Percentiles rank a stretch among this genome's conserved stretches.
phyloP scores from a whole-genome alignment of 2,329 filamentous ascomycete species.

The Fusarium piperis region DNA sequence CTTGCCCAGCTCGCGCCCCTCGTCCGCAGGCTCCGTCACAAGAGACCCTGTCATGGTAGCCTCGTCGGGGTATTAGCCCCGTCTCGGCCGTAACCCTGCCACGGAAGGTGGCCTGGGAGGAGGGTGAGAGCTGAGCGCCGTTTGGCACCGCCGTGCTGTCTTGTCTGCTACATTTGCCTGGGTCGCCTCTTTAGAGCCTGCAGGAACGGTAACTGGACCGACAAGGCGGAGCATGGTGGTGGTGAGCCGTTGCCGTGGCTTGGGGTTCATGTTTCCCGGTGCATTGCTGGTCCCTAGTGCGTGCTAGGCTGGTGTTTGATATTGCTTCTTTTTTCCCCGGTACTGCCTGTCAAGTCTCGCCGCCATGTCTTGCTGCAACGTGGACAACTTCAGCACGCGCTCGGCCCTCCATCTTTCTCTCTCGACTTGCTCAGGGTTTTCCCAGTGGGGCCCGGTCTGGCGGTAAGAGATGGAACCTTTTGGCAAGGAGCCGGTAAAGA shows the following conservation, averaged over 20 bases:
- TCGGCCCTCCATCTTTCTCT: conserved; percentile 26
- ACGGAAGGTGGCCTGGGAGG: conserved; percentile 39
- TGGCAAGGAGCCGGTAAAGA: conserved; percentile 14
- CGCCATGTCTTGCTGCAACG: conserved; percentile 40
- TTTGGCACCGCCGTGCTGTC: conserved; percentile 7
- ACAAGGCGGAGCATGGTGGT: background rate
- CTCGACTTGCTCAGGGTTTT: conserved; percentile 22
- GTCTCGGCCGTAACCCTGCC: conserved; percentile 43
- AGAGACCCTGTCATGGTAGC: conserved; percentile 37
- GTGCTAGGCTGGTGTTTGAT: conserved; percentile 29
- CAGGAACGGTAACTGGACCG: conserved; percentile 30
- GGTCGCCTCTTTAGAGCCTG: conserved; percentile 20
- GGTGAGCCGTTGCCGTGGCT: conserved; percentile 34
- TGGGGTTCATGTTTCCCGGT: conserved; percentile 19
- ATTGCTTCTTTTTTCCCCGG: conserved; percentile 28
- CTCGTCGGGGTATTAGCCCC: conserved; percentile 40
- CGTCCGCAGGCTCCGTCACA: conserved; percentile 32
- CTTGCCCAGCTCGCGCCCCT: conserved; percentile 37
- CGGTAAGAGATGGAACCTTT: conserved; percentile 25
- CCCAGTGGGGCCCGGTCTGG: conserved; percentile 25
- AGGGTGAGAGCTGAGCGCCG: conserved; percentile 29
- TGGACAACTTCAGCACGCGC: conserved; percentile 32
- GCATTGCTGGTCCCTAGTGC: conserved; percentile 24
- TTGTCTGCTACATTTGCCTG: conserved; percentile 16
- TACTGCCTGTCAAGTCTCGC: conserved; percentile 16